Evolutionary conservation across 495 filamentous ascomycete genomes (phyloP).

Genomic region (Annulohypoxylon maeteangense): DNA sequence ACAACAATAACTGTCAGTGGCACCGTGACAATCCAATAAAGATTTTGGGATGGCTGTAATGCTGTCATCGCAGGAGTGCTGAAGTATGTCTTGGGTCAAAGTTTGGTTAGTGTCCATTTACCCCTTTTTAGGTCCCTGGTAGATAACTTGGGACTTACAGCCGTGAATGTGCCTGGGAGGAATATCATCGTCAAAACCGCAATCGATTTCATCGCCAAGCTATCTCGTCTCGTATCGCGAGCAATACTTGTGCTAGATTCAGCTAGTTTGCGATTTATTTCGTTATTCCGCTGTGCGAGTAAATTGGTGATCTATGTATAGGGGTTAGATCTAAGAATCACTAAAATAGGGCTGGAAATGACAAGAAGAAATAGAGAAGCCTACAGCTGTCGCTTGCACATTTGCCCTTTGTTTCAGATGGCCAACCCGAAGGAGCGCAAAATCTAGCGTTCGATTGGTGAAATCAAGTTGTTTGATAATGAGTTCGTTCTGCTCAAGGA

Average conservation of each 20-base stretch:
- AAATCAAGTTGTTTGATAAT: slow-evolving; percentile 23
- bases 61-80: slow-evolving; percentile 13
- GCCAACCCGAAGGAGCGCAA: slow-evolving; percentile 17
- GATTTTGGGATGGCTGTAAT: slow-evolving; percentile 12
- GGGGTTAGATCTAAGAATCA: background rate
- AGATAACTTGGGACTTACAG: slow-evolving; percentile 24
- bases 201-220: slow-evolving; percentile 57
- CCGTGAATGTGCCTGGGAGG: slow-evolving; percentile 54
- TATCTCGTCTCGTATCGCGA: slow-evolving; percentile 44
- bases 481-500: slow-evolving; percentile 20
- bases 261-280: slow-evolving; percentile 15
- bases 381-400: slow-evolving; percentile 24
- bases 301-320: slow-evolving; percentile 27
- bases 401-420: slow-evolving; percentile 26
- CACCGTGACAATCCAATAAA: slow-evolving; percentile 26
- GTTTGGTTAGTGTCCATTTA: background rate
- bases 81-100: slow-evolving; percentile 19
- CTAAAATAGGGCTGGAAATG: background rate
- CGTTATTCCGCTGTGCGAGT: slow-evolving; percentile 24
- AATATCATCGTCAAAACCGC: slow-evolving; percentile 57
- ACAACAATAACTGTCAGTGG: slow-evolving; percentile 15
- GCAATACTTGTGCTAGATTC: slow-evolving; percentile 29
- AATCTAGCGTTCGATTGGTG: slow-evolving; percentile 9
- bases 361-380: background rate
- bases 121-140: background rate